Evolutionary conservation across 257 asterid genomes (phyloP), one percentile per base, ranked within the genome.

Genomic region (Leptodermis oblonga): DNA sequence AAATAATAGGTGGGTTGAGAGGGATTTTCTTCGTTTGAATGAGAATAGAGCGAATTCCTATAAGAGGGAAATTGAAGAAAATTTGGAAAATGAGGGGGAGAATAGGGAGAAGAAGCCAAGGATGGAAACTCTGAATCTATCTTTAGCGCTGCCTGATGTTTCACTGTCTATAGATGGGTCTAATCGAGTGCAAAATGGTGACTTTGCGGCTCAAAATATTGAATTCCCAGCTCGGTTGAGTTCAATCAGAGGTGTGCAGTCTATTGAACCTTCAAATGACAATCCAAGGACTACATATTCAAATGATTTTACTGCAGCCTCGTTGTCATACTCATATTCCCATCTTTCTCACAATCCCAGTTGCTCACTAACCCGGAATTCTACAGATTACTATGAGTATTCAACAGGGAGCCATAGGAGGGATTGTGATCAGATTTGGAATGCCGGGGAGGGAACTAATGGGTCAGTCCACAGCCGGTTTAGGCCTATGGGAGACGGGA

Each of bases 381-480:
- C 95, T 6, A 80, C 92, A 0, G 95, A 88, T 77, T 84, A 88
- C 56, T 78, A 72, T 70, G 96, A 88, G 2, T 76, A 84, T 60
- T 87, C 95, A 0, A 72, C 25, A 2, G 93, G 91, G 34, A 86
- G 95, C 66, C 92, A 85, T 63, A 68, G 90, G 69, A 82, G 86
- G 80, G 94, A 82, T 18, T 74, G 83, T 49, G 93, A 90, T 79
- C 89, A 83, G 78, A 83, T 88, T 17, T 90, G 97, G 97, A 93
- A 93, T 58, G 81, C 88, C 73, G 99, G 97, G 59, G 99, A 93
- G 78, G 96, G 99, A 55, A 85, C 96, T 41, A 91, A 91, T 73
- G 96, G 97, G 26, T 89, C 95, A 2, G 99, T 86, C 22, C 96
- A 87, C 60, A 91, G 97, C 81, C 83, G 92, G 12, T 89, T 94